phyloP scores from a whole-genome alignment of 1,139 yeast species.

The Pichia sp. region DNA sequence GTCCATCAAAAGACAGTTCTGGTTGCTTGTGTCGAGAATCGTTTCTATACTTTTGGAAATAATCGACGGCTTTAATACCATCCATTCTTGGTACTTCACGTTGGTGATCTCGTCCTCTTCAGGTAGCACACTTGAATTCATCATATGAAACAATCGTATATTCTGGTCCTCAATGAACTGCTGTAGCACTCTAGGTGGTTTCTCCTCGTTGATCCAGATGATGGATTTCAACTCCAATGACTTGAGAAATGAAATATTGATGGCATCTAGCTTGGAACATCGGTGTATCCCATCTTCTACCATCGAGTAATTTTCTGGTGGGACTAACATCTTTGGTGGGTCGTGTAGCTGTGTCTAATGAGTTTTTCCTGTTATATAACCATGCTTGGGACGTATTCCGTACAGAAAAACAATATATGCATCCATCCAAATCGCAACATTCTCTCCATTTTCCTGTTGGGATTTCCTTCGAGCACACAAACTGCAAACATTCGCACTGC shows the following conservation, averaged over 20 bases:
- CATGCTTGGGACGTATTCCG: no score
- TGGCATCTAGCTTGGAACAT: conserved; percentile 57
- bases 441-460: no score
- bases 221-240: conserved; percentile 59
- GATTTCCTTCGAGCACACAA: no score
- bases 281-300: conserved; percentile 73
- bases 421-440: no score
- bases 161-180: conserved; percentile 44
- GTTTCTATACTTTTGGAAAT: conserved; percentile 57
- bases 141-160: conserved; percentile 44
- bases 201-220: conserved; percentile 67
- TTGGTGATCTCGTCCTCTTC: conserved; percentile 27
- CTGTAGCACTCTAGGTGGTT: conserved; percentile 55
- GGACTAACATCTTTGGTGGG: conserved; percentile 82
- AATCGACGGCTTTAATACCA: conserved; percentile 62
- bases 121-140: conserved; percentile 23
- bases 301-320: conserved; percentile 76
- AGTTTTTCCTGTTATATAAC: no score
- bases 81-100: conserved; percentile 53
- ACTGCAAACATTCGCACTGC: no score
- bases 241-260: conserved; percentile 63
- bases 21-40: conserved; percentile 57
- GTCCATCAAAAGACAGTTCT: conserved; percentile 75
- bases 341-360: no score
- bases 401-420: no score